Conservation (phyloP, 2,329 filamentous ascomycete genomes). For the Huntiella savannae region DNA sequence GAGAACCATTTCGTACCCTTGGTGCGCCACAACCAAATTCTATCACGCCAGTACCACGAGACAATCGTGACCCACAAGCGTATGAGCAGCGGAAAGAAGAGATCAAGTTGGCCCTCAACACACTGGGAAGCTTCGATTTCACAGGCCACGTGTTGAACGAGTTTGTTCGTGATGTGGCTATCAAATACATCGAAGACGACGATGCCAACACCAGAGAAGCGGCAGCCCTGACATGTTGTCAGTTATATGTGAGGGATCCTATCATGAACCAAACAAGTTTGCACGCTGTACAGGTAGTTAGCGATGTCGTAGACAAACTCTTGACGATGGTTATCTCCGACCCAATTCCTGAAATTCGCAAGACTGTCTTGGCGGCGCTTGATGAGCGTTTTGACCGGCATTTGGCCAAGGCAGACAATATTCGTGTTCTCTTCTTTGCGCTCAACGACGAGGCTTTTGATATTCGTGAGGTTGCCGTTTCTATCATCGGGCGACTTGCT, state of each 20-base stretch:
- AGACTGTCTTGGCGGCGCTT: constrained; percentile 72
- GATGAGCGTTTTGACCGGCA: constrained; percentile 91
- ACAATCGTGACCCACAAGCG: constrained; percentile 67
- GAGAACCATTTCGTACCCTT: constrained; percentile 77
- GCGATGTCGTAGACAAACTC: constrained; percentile 92
- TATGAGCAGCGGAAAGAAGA: constrained; percentile 67
- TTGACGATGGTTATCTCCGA: constrained; percentile 90
- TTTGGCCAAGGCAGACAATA: constrained; percentile 93
- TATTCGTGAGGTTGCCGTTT: constrained; percentile 85
- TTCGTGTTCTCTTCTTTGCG: constrained; percentile 83
- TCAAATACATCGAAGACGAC: constrained; percentile 94
- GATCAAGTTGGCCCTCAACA: constrained; percentile 83
- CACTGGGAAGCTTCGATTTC: constrained; percentile 95
- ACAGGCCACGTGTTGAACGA: constrained; percentile 81
- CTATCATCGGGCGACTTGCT: constrained; percentile 86
- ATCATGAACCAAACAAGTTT: constrained; percentile 97
- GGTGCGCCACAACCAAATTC: constrained; percentile 73
- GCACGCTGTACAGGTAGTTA: constrained; percentile 90
- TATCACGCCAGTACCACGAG: constrained; percentile 65
- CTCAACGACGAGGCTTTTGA: constrained; percentile 87
- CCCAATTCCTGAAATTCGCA: constrained; percentile 69
- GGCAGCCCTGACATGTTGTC: constrained; percentile 88
- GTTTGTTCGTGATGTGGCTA: constrained; percentile 93
- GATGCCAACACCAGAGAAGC: constrained; percentile 86
- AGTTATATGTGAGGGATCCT: constrained; percentile 88